Percentiles rank a stretch among this genome's conserved stretches.
These are phyloP conservation scores for Globisporangium cylindrosporum DNA, from an alignment of 352 stramenopile species.

Conservation along the genomic window DNA sequence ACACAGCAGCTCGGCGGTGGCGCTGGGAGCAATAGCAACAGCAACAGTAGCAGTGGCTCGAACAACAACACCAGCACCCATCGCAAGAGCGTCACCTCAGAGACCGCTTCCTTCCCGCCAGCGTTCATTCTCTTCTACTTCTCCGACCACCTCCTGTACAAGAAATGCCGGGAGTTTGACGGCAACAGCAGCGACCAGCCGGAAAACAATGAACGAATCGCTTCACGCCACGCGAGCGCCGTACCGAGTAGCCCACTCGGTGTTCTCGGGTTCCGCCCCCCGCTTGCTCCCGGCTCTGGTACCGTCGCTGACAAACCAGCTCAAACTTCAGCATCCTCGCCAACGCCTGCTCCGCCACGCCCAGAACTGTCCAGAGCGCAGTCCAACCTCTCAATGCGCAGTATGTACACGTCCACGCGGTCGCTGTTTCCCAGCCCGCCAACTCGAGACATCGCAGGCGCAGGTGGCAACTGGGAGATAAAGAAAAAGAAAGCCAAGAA, in stretches of 20 bases:
- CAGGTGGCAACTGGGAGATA: neutral
- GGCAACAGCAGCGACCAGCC: neutral
- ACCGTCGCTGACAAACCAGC: neutral
- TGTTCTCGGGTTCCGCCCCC: conserved; percentile 7
- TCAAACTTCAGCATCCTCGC: neutral
- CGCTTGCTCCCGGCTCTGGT: conserved; percentile 2
- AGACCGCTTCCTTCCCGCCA: neutral
- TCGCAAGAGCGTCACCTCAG: neutral
- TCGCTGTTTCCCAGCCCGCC: conserved; percentile 11
- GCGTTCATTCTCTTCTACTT: conserved; percentile 42
- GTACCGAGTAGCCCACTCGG: neutral
- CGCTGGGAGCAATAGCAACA: conserved; percentile 9
- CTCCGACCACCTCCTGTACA: conserved; percentile 14
- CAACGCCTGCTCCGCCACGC: neutral
- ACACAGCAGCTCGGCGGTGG: neutral
- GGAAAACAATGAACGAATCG: neutral
- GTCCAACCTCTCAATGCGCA: conserved; percentile 12
- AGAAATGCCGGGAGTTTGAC: neutral
- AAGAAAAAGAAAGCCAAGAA: conserved; percentile 25
- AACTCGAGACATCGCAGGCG: neutral
- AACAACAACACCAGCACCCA: neutral
- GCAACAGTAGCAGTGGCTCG: neutral
- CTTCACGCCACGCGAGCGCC: neutral
- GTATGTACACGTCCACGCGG: conserved; percentile 15
- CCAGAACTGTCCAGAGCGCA: neutral